A percentile compares a stretch with the other conserved stretches of the same genome.
These are phyloP conservation scores for Zymoseptoria brevis DNA, from an alignment of 2,329 filamentous ascomycete genomes.

Conservation along the genomic window DNA sequence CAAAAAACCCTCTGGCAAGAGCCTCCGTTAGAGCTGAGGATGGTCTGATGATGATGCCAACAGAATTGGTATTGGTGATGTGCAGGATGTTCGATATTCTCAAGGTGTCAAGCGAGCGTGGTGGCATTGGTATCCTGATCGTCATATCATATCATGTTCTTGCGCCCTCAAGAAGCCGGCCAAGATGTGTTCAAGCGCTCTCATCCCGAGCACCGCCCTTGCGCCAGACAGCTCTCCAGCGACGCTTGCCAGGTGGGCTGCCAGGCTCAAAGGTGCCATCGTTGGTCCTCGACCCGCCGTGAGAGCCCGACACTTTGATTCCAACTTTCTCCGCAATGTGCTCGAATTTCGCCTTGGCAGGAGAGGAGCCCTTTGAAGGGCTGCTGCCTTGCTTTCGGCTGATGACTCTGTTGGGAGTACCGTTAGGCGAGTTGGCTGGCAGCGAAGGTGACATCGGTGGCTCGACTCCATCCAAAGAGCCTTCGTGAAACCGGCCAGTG, in stretches of 20 bases:
- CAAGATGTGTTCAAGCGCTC: background rate
- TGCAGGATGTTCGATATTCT: background rate
- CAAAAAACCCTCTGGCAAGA: background rate
- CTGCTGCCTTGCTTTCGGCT: conserved; percentile 13
- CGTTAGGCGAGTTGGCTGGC: conserved; percentile 13
- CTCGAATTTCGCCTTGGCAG: conserved; percentile 41
- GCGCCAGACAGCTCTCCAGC: conserved; percentile 29
- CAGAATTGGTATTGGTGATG: no score
- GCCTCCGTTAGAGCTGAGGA: background rate
- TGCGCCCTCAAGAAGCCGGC: background rate
- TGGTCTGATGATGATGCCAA: background rate
- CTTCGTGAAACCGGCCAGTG: conserved; percentile 21
- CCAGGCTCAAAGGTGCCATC: conserved; percentile 8
- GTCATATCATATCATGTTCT: background rate
- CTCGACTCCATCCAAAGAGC: conserved; percentile 20
- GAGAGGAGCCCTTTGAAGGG: conserved; percentile 29
- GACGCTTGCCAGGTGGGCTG: conserved; percentile 23
- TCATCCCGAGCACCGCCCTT: conserved; percentile 15
- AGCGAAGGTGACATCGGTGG: conserved; percentile 15
- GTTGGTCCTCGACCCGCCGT: conserved; percentile 7
- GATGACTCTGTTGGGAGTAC: conserved; percentile 10
- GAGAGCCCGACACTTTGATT: conserved; percentile 25
- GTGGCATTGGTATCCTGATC: background rate
- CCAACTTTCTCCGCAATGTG: conserved; percentile 41
- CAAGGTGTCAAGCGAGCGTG: background rate